Conservation (phyloP, 2,329 filamentous ascomycete species). For the Fusarium nurragi region DNA sequence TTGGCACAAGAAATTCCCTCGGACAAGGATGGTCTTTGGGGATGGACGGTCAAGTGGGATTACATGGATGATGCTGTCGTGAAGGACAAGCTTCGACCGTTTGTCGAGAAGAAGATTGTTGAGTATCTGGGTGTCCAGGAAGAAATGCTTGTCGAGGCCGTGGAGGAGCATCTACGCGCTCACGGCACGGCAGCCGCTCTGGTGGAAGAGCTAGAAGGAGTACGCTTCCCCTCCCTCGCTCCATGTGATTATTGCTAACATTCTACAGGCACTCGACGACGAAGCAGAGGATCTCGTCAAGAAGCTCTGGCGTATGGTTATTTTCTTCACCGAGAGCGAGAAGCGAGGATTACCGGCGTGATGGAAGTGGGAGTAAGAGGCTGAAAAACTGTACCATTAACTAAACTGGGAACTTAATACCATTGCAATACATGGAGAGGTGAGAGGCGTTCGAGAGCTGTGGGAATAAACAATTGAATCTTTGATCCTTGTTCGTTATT, state of each 20-base stretch:
- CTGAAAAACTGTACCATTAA: conserved; percentile 33
- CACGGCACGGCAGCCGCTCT: conserved; percentile 80
- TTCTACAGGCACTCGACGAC: conserved; percentile 81
- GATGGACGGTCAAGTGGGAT: conserved; percentile 93
- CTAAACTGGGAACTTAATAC: conserved; percentile 25
- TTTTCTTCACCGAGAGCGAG: conserved; percentile 96
- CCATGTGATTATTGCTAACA: conserved; percentile 25
- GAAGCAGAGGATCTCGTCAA: conserved; percentile 93
- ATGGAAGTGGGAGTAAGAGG: neutral
- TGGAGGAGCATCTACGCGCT: conserved; percentile 84
- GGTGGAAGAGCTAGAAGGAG: conserved; percentile 84
- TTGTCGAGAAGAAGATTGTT: conserved; percentile 98
- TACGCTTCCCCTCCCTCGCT: conserved; percentile 57
- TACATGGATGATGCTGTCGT: conserved; percentile 84
- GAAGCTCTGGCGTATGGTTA: conserved; percentile 98
- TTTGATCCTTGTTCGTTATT: neutral
- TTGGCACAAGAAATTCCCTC: conserved; percentile 91
- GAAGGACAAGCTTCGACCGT: conserved; percentile 87
- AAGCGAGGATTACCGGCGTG: conserved; percentile 83
- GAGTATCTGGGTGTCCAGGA: conserved; percentile 97
- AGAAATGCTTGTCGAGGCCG: conserved; percentile 91
- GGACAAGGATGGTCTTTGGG: conserved; percentile 86
- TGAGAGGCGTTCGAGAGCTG: conserved; percentile 23
- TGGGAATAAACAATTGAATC: conserved; percentile 11
- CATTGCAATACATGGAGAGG: conserved; percentile 6